phyloP scores from a whole-genome alignment of 208 protist genomes.

The Acanthamoeba culbertsoni region DNA sequence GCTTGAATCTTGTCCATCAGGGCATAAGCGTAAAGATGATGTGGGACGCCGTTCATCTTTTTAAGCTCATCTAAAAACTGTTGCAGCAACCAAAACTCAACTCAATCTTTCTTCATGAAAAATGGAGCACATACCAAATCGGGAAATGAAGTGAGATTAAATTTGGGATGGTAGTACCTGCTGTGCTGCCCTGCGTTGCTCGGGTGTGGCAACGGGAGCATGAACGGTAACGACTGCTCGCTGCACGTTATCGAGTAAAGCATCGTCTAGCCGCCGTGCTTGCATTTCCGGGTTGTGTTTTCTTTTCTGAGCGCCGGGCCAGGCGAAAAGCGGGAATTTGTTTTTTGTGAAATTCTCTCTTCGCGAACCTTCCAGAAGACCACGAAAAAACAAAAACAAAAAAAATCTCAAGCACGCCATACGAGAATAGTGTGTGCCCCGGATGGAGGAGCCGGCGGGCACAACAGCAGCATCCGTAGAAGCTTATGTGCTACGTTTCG shows the following conservation, averaged over 20 bases:
- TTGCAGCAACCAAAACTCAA: no score
- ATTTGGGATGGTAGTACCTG: background rate
- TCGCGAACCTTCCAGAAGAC: background rate
- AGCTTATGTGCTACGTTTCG: background rate
- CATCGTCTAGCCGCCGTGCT: background rate
- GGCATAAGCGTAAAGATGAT: background rate
- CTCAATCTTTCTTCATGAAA: no score
- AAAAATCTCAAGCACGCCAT: no score
- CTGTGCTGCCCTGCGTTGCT: background rate
- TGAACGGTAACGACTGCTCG: background rate
- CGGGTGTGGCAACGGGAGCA: background rate
- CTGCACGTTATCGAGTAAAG: background rate
- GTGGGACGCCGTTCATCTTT: background rate
- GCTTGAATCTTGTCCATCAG: background rate
- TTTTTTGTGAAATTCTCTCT: background rate
- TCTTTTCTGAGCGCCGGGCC: no score
- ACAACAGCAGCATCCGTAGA: background rate
- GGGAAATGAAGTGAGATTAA: background rate
- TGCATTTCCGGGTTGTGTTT: background rate
- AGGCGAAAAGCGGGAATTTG: background rate
- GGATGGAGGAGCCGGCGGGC: background rate
- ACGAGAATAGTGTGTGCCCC: no score
- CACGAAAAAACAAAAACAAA: background rate
- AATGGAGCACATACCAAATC: no score
- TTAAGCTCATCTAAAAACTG: background rate